Percentiles rank a stretch among this genome's conserved stretches.
Conservation (phyloP, 169 alveolate species). For the Cryptosporidium canis region DNA sequence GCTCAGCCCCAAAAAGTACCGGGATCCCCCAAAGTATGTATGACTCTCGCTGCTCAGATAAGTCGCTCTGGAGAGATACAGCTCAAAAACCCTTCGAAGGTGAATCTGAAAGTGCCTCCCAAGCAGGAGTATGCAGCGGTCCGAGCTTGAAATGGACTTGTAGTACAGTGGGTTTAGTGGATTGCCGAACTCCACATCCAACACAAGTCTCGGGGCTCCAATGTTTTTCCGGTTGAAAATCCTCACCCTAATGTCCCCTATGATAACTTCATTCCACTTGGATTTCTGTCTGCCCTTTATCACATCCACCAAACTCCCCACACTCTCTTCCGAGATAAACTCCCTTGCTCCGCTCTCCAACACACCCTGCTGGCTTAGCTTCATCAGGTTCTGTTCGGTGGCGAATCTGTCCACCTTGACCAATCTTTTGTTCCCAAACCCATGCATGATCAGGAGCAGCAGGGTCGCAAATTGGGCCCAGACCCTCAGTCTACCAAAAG, state of each 20-base stretch:
- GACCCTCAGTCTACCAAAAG: neutral
- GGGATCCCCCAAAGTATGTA: neutral
- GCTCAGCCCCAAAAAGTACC: neutral
- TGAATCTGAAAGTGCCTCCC: slow-evolving; percentile 7
- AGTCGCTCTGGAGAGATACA: neutral
- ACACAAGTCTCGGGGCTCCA: neutral
- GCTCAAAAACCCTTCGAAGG: neutral
- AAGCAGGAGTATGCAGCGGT: neutral
- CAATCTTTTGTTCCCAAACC: neutral
- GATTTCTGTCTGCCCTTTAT: neutral
- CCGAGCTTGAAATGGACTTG: neutral
- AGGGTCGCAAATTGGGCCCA: neutral
- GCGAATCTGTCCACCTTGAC: neutral
- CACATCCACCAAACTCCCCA: neutral
- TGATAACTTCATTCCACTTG: neutral
- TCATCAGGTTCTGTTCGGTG: neutral
- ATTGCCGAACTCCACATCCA: slow-evolving; percentile 49
- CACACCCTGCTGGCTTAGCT: neutral
- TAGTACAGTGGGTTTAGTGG: slow-evolving; percentile 39
- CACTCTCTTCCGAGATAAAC: neutral
- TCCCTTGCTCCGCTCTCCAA: neutral
- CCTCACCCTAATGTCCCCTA: slow-evolving; percentile 1
- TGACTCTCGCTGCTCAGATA: neutral
- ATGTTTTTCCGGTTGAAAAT: neutral
- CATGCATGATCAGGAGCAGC: neutral